phyloP scores from a whole-genome alignment of 2,329 filamentous ascomycete genomes.

The Talaromyces verruculosus region DNA sequence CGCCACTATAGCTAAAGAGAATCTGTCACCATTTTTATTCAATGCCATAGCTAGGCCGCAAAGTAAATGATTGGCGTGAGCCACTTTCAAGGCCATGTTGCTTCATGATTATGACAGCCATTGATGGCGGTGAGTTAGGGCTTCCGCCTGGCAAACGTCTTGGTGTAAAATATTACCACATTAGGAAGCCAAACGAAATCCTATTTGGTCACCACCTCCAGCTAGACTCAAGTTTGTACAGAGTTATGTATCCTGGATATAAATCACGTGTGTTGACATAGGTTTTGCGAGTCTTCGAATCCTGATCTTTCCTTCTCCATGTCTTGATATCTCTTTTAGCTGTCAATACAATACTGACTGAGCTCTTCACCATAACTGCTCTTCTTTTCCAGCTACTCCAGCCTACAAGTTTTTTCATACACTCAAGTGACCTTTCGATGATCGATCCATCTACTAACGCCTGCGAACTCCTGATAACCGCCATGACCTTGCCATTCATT shows the following conservation, averaged over 20 bases:
- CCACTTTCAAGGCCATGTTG: no score
- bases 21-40: neutral
- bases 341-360: neutral
- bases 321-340: neutral
- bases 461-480: neutral
- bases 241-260: no score
- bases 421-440: neutral
- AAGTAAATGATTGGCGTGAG: no score
- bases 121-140: no score
- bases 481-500: neutral
- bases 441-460: neutral
- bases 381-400: neutral
- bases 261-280: neutral
- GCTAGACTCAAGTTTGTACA: no score
- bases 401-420: neutral
- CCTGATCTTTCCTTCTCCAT: neutral
- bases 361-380: neutral
- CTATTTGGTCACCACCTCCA: no score
- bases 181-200: no score
- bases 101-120: no score
- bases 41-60: neutral
- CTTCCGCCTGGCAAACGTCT: no score
- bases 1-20: neutral
- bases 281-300: neutral
- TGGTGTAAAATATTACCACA: no score